These are phyloP conservation scores for Fusarium sp. DNA, from an alignment of 2,329 filamentous ascomycete species.

Conservation along the genomic window DNA sequence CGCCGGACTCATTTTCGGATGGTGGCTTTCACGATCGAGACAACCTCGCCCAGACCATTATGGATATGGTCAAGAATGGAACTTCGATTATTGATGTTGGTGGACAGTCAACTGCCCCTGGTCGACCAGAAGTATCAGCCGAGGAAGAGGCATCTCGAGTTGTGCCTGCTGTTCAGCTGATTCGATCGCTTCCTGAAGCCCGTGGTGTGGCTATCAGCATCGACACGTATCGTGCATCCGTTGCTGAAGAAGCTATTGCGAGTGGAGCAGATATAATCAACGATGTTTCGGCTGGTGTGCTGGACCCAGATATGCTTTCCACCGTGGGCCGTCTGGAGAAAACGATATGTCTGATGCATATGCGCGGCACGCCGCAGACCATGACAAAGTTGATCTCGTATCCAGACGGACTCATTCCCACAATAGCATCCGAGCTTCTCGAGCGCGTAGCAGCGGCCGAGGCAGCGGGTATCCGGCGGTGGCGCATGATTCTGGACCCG, in stretches of 20 bases:
- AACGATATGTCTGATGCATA: slow-evolving; percentile 89
- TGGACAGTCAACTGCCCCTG: slow-evolving; percentile 90
- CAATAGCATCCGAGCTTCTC: slow-evolving; percentile 73
- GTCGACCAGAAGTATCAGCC: slow-evolving; percentile 71
- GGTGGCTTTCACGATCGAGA: slow-evolving; percentile 71
- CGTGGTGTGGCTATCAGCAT: slow-evolving; percentile 78
- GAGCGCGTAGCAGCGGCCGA: slow-evolving; percentile 78
- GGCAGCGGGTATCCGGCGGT: slow-evolving; percentile 82
- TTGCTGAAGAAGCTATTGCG: slow-evolving; percentile 78
- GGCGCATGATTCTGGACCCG: slow-evolving; percentile 94
- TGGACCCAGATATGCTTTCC: slow-evolving; percentile 84
- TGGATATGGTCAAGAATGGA: slow-evolving; percentile 70
- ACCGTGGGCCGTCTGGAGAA: slow-evolving; percentile 81
- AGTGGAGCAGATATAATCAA: slow-evolving; percentile 94
- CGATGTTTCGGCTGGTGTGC: slow-evolving; percentile 84
- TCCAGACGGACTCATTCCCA: slow-evolving; percentile 71
- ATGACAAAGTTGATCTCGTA: slow-evolving; percentile 80
- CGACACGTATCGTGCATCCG: slow-evolving; percentile 89
- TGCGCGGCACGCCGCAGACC: slow-evolving; percentile 85
- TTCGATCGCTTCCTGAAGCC: slow-evolving; percentile 73
- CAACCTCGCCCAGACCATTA: slow-evolving; percentile 68
- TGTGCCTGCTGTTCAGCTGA: slow-evolving; percentile 78
- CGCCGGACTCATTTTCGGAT: slow-evolving; percentile 97
- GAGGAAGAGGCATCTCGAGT: slow-evolving; percentile 82
- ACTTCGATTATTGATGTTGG: slow-evolving; percentile 91